Percentiles rank a stretch among this genome's conserved stretches.
Evolutionary conservation across 495 filamentous ascomycete genomes (phyloP).

Genomic region (Diplogelasinospora grovesii): DNA sequence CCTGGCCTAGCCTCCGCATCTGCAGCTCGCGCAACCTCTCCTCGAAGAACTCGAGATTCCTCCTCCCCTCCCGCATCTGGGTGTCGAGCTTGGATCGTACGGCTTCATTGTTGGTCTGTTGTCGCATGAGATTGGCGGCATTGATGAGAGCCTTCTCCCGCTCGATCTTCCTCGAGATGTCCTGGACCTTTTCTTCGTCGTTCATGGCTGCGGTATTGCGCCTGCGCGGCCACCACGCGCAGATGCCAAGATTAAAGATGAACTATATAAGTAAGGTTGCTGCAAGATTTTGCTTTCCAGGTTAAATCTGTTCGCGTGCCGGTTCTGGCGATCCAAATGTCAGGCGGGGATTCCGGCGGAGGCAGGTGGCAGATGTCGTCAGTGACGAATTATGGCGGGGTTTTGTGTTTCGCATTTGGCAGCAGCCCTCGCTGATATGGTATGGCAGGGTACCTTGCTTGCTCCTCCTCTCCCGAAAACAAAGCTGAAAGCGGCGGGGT

Average conservation of each 20-base stretch:
- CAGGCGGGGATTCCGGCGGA: constrained; percentile 4
- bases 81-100: constrained; percentile 84
- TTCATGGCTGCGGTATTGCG: constrained; percentile 46
- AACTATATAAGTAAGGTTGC: constrained; percentile 11
- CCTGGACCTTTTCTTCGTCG: constrained; percentile 75
- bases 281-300: constrained; percentile 1
- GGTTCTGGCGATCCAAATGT: constrained; percentile 4
- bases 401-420: constrained; percentile 30
- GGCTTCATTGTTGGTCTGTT: constrained; percentile 83
- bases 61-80: constrained; percentile 86
- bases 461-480: too few species aligned
- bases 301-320: constrained; percentile 4
- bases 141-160: constrained; percentile 93
- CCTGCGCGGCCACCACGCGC: constrained; percentile 34
- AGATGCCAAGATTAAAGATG: constrained; percentile 16
- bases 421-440: constrained; percentile 16
- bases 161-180: constrained; percentile 96
- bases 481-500: constrained; percentile 7
- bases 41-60: constrained; percentile 92
- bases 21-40: constrained; percentile 82
- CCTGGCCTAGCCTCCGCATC: constrained; percentile 63
- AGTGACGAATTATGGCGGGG: constrained; percentile 31
- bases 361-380: constrained; percentile 24
- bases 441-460: constrained; percentile 12
- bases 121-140: constrained; percentile 88